These are phyloP conservation scores for Penicillium brevicompactum DNA, from an alignment of 2,329 filamentous ascomycete species.

Conservation along the genomic window DNA sequence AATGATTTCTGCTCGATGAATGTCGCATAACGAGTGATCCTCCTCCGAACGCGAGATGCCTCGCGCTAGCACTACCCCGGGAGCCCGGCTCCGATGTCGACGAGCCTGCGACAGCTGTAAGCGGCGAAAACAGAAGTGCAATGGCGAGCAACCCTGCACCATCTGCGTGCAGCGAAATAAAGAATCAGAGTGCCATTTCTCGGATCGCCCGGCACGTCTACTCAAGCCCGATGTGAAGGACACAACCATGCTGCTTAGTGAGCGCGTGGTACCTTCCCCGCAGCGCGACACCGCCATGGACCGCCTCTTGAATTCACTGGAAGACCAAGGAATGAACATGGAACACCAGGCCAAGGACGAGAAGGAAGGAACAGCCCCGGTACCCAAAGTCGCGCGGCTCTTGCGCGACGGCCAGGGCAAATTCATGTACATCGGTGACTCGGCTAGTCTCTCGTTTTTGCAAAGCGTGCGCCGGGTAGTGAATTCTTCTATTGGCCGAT, in stretches of 20 bases:
- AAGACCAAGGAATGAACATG: slow-evolving; percentile 32
- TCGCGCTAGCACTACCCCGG: slow-evolving; percentile 31
- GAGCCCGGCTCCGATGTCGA: slow-evolving; percentile 37
- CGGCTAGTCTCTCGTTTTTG: slow-evolving; percentile 55
- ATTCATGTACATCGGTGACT: slow-evolving; percentile 58
- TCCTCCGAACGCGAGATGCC: slow-evolving; percentile 27
- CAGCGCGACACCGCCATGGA: slow-evolving; percentile 39
- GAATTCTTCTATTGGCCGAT: slow-evolving; percentile 47
- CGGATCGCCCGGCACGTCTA: slow-evolving; percentile 37
- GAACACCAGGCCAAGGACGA: slow-evolving; percentile 33
- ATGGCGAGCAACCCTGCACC: slow-evolving; percentile 54
- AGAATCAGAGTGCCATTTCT: slow-evolving; percentile 45
- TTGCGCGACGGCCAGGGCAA: slow-evolving; percentile 56
- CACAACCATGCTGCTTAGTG: slow-evolving; percentile 36
- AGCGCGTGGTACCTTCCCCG: slow-evolving; percentile 31
- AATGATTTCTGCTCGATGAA: slow-evolving; percentile 9
- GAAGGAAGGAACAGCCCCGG: slow-evolving; percentile 36
- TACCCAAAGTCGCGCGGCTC: slow-evolving; percentile 46
- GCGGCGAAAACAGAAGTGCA: slow-evolving; percentile 54
- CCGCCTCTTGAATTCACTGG: slow-evolving; percentile 34
- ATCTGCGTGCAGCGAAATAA: slow-evolving; percentile 50
- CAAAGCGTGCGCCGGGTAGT: slow-evolving; percentile 56
- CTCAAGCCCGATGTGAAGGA: slow-evolving; percentile 36
- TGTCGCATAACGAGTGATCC: not conserved
- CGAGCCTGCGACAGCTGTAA: slow-evolving; percentile 51